Conservation (phyloP, 202 grass and related monocot species). For the Tripidium arundinaceum region DNA sequence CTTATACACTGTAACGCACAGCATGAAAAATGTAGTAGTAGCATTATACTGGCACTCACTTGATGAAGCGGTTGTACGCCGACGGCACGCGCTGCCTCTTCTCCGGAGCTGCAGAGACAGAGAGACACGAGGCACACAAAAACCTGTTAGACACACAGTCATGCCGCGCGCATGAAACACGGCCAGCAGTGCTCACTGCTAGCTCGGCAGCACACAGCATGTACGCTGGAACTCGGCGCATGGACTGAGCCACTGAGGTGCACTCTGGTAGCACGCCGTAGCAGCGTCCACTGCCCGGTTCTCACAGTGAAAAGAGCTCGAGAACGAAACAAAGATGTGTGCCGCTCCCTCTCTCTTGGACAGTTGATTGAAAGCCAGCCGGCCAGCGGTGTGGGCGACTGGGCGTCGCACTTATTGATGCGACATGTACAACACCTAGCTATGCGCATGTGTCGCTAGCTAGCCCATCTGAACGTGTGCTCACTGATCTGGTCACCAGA, state of each 20-base stretch:
- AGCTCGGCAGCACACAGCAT: neutral
- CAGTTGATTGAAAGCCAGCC: neutral
- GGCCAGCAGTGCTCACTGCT: too few species aligned
- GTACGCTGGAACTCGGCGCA: neutral
- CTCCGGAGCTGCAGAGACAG: slow-evolving; percentile 60
- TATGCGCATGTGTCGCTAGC: neutral
- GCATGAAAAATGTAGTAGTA: neutral
- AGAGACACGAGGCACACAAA: neutral
- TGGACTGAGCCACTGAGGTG: neutral
- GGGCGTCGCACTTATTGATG: slow-evolving; percentile 27
- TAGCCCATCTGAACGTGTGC: neutral
- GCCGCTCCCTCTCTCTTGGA: neutral
- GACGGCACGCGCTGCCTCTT: slow-evolving; percentile 98
- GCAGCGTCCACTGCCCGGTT: neutral
- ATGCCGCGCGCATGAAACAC: neutral
- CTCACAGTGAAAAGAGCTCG: slow-evolving; percentile 34
- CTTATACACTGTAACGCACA: neutral
- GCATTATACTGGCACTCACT: slow-evolving; percentile 48
- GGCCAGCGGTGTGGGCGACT: slow-evolving; percentile 13
- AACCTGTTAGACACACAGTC: slow-evolving; percentile 18
- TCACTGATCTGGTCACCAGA: neutral
- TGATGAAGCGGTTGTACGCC: slow-evolving; percentile 99
- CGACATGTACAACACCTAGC: neutral
- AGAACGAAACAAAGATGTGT: slow-evolving; percentile 14
- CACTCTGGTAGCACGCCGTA: too few species aligned